Base-by-base conservation (phyloP, 2,329 filamentous ascomycete species). In the Xylariaceae sp. region DNA sequence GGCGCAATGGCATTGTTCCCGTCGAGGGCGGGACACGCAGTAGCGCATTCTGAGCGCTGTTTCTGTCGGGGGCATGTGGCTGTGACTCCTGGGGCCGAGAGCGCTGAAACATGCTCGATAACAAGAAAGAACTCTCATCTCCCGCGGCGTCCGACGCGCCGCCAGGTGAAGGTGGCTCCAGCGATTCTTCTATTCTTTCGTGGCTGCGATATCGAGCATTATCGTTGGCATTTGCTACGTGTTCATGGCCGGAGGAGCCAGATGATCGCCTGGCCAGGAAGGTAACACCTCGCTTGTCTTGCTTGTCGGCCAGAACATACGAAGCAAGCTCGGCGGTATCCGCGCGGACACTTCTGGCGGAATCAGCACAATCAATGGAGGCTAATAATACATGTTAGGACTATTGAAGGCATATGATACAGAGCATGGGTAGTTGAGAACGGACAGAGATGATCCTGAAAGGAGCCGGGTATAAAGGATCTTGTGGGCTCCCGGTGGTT, bases 251-350 rank as follows among this genome's bases (percentile, higher is more conserved):
- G 32, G 69, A 67, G 2, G 71, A 70, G 40, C 64, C 66, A 19
- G 73, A 72, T 45, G 68, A 70, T 52, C 69, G 68, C 46, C 69
- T 71, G 35, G 64, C 62, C 44, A 82, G 70, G 55, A 83, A 78
- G 7, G 74, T 72, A 3, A 76, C 71, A 57, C 69, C 74, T 43
- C 70, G 72, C 34, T 68, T 69, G 55, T 73, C 69, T 54, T 77
- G 72, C 63, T 79, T 78, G 63, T 88, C 83, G 40, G 86, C 86
- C 31, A 96, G 79, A 48, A 89, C 85, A 68, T 91, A 90, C 19
- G 83, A 89, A 43, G 91, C 91, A 54, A 96, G 78, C 71, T 95
- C 89, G 50, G 90, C 89, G 2, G 91, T 95, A 67, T 94, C 87
- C 71, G 94, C 86, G 60, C 91, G 86, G 41, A 96, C 87, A 61